Conservation (phyloP, 352 stramenopile species). For the Phytophthora chlamydospora region DNA sequence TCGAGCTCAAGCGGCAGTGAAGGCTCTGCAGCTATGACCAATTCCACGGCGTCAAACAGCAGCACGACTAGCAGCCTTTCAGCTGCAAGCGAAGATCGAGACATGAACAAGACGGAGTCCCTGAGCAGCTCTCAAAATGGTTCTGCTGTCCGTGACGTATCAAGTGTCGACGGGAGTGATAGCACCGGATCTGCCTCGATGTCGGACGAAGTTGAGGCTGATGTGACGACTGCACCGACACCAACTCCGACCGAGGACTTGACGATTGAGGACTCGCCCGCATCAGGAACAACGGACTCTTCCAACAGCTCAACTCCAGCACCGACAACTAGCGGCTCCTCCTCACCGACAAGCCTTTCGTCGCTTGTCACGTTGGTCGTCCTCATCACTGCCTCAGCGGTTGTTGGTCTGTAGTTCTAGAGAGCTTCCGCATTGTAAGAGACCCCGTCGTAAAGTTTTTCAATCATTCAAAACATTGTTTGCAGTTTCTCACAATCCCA, state of each 20-base stretch:
- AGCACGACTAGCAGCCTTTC: constrained; percentile 14
- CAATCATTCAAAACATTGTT: too few species aligned
- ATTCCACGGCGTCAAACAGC: constrained; percentile 5
- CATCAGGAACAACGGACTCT: constrained; percentile 9
- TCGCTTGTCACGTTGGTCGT: neutral
- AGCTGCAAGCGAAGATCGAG: constrained; percentile 19
- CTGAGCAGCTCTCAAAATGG: neutral
- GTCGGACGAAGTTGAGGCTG: neutral
- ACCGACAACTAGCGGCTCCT: constrained; percentile 16
- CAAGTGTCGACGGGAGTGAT: constrained; percentile 3
- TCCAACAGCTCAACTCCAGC: constrained; percentile 18
- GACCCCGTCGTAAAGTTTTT: too few species aligned
- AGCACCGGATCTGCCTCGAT: constrained; percentile 1
- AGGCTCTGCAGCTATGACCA: neutral
- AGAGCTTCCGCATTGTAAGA: neutral
- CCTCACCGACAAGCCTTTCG: neutral
- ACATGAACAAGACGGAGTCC: constrained; percentile 16
- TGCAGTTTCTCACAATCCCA: too few species aligned
- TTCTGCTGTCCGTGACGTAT: constrained; percentile 4
- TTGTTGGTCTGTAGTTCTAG: constrained; percentile 2
- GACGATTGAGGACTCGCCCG: constrained; percentile 7
- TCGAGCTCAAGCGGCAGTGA: constrained; percentile 17
- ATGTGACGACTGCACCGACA: constrained; percentile 6
- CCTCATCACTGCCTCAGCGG: neutral
- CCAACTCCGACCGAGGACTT: constrained; percentile 24